Percentiles rank a stretch among this genome's conserved stretches.
phyloP scores from a whole-genome alignment of 331 rosid species.

The Erythrophleum ivorense region DNA sequence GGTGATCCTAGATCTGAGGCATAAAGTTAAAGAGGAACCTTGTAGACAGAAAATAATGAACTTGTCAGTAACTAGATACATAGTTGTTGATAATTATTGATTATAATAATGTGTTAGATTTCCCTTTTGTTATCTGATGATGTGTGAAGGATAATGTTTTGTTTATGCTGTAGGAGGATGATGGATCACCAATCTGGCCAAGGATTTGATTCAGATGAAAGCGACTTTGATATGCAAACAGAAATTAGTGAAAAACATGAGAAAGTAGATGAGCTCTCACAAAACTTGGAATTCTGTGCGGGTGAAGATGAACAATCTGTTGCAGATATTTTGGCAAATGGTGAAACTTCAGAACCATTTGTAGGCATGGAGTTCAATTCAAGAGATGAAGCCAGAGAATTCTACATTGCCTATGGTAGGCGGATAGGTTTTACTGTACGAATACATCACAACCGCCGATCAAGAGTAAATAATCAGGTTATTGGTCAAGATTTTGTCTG shows the following conservation, averaged over 20 bases:
- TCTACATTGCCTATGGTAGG: slow-evolving; percentile 69
- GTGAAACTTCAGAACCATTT: slow-evolving; percentile 57
- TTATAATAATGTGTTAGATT: neutral
- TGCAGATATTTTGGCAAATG: slow-evolving; percentile 45
- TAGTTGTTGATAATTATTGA: neutral
- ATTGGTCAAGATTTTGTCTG: slow-evolving; percentile 86
- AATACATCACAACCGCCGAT: slow-evolving; percentile 83
- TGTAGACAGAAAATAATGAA: slow-evolving; percentile 6
- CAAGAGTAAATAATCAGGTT: slow-evolving; percentile 71
- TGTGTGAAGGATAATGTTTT: slow-evolving; percentile 31
- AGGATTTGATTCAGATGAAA: slow-evolving; percentile 61
- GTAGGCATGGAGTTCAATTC: slow-evolving; percentile 75
- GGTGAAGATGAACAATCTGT: slow-evolving; percentile 57
- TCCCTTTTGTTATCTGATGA: slow-evolving; percentile 23
- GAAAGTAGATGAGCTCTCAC: slow-evolving; percentile 46
- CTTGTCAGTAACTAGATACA: neutral
- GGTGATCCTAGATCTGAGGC: neutral
- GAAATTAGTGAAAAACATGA: slow-evolving; percentile 47
- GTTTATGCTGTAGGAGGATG: slow-evolving; percentile 39
- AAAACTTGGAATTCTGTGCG: slow-evolving; percentile 44
- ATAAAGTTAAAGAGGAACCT: slow-evolving; percentile 20
- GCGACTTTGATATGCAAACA: slow-evolving; percentile 59
- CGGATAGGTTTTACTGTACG: slow-evolving; percentile 67
- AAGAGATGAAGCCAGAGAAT: slow-evolving; percentile 80
- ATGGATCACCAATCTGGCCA: slow-evolving; percentile 58